Conservation (phyloP, 371 early-diverging fungal genomes). For the Encephalitozoon intestinalis region DNA sequence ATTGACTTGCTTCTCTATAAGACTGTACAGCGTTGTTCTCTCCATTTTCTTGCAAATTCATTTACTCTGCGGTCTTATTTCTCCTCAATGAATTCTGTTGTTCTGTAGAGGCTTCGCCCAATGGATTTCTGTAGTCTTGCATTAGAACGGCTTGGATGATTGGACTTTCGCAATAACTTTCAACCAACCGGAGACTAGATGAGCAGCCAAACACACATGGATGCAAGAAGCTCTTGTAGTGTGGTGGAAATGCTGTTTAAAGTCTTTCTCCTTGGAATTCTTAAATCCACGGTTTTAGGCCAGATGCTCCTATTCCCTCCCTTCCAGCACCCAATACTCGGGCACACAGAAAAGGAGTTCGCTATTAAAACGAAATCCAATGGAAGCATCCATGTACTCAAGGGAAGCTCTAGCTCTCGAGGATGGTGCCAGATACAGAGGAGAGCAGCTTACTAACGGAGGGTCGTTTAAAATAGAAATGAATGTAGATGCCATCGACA, state of each 20-base stretch:
- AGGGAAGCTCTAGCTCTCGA: slow-evolving; percentile 1
- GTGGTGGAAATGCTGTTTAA: not conserved
- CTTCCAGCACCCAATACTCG: not conserved
- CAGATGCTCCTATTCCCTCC: not conserved
- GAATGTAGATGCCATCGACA: slow-evolving; percentile 31
- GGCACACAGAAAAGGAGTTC: not conserved
- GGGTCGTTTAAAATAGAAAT: slow-evolving; percentile 44
- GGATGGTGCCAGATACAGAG: slow-evolving; percentile 30
- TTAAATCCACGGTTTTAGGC: not conserved
- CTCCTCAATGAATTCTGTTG: not conserved
- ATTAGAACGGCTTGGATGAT: not conserved
- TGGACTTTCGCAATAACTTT: not conserved
- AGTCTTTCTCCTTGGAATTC: not conserved
- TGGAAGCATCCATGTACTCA: not conserved
- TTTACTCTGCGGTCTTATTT: not conserved
- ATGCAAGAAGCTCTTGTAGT: not conserved
- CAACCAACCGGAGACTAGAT: not conserved
- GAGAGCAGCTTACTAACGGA: slow-evolving; percentile 21
- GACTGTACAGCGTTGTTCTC: not conserved
- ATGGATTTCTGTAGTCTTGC: not conserved
- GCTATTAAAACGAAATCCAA: not conserved
- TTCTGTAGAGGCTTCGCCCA: not conserved
- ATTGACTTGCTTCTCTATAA: slow-evolving; percentile 47
- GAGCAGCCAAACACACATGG: not conserved
- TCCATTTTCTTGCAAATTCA: not conserved